Base-by-base conservation (phyloP, 1,139 yeast genomes). In the Pichia sp. region DNA sequence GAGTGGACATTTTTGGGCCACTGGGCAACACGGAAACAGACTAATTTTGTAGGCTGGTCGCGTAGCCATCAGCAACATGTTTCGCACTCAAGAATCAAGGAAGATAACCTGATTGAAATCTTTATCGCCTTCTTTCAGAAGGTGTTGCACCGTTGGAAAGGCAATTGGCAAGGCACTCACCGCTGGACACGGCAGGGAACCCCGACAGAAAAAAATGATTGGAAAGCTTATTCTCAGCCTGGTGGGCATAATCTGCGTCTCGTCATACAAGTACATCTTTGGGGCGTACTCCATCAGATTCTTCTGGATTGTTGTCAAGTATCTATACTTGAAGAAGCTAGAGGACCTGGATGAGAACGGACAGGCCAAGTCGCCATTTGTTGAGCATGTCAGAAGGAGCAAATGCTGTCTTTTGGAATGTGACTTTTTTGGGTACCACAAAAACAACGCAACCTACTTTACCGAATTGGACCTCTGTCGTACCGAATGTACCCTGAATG, bases 371-470 rank as follows among this genome's bases (percentile, higher is more conserved):
- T 50, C 55, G 1, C 55, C 61, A 14, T 62, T 58, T 36, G 49
- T 27, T 7, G 36, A 48, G 14, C 49, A 48, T 2, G 66, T 70
- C 6, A 75, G 78, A 63, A 61, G 69, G 16, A 78, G 90, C 0
- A 83, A 83, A 60, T 89, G 87, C 38, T 84, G 93, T 1, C 83
- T 88, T 8, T 72, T 87, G 64, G 97, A 92, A 67, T 81, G 89
- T 64, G 98, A 92, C 70, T 79, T 87, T 75, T 89, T 89, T 66
- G 67, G 67, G 2, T 65, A 90, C 54, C 98, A 92, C 73, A 92
- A 92, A 72, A 83, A 87, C 57, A 92, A 92, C 68, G 82, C 92
- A 20, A 87, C 97, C 1, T 92, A 91, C 70, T 87, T 87, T 64
- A 72, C 77, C n/a, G 98, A 92, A 64, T 73, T 90, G 65, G 97